phyloP scores from a whole-genome alignment of 2,329 filamentous ascomycete species.

The Penicillium aurantiogriseum region DNA sequence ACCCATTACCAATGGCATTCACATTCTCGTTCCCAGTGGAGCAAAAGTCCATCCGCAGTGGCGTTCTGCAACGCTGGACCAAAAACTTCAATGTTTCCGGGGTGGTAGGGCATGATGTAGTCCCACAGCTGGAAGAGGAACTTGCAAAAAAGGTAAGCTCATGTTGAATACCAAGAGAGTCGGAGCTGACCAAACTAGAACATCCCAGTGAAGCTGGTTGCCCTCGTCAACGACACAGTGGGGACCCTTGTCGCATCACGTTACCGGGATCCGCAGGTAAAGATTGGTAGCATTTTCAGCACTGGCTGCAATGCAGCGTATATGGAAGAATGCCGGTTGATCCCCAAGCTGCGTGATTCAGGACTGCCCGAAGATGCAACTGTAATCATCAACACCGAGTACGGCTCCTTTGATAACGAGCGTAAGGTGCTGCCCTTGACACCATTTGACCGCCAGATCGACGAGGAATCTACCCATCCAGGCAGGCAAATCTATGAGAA shows the following conservation, averaged over 20 bases:
- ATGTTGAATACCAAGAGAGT: neutral
- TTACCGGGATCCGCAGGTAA: slow-evolving; percentile 82
- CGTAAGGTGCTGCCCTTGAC: slow-evolving; percentile 67
- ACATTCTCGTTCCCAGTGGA: slow-evolving; percentile 88
- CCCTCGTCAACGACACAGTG: slow-evolving; percentile 90
- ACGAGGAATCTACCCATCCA: slow-evolving; percentile 82
- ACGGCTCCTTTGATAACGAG: slow-evolving; percentile 89
- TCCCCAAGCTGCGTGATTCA: slow-evolving; percentile 81
- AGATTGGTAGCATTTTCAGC: slow-evolving; percentile 91
- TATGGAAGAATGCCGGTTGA: slow-evolving; percentile 80
- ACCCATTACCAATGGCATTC: slow-evolving; percentile 71
- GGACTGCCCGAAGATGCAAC: slow-evolving; percentile 71
- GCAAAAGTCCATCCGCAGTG: slow-evolving; percentile 80
- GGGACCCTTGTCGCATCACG: slow-evolving; percentile 89
- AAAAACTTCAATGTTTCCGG: slow-evolving; percentile 86
- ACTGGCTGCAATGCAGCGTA: slow-evolving; percentile 95
- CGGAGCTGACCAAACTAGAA: slow-evolving; percentile 50
- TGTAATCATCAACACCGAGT: slow-evolving; percentile 93
- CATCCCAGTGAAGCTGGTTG: slow-evolving; percentile 79
- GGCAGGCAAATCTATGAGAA: slow-evolving; percentile 94
- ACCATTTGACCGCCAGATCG: slow-evolving; percentile 67
- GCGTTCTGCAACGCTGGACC: slow-evolving; percentile 84
- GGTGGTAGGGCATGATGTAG: slow-evolving; percentile 83
- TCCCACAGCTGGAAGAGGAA: slow-evolving; percentile 75
- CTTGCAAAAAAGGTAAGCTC: slow-evolving; percentile 58